phyloP scores from a whole-genome alignment of 1,284 basidiomycete genomes.

The Naganishia liquefaciens region DNA sequence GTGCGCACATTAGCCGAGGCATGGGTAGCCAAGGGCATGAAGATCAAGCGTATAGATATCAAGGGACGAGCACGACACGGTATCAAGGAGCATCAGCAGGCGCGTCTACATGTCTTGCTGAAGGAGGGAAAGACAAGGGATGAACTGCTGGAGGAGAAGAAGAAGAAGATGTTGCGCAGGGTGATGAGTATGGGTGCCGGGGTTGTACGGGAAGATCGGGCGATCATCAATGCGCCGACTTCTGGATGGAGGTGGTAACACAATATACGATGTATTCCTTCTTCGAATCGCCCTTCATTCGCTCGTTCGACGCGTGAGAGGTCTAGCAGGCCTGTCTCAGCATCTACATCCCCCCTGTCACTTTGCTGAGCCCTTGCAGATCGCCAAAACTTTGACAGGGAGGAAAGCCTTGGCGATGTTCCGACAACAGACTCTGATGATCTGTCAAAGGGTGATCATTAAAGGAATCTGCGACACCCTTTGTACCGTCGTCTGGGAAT shows the following conservation, averaged over 20 bases:
- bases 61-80: slow-evolving; percentile 82
- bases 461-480: too few relatives aligned
- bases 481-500: too few relatives aligned
- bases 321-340: too few relatives aligned
- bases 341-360: too few relatives aligned
- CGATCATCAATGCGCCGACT: slow-evolving; percentile 70
- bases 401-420: too few relatives aligned
- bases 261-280: too few relatives aligned
- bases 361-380: too few relatives aligned
- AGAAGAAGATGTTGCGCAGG: slow-evolving; percentile 68
- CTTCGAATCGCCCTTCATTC: too few relatives aligned
- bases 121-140: slow-evolving; percentile 78
- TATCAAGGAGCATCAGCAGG: slow-evolving; percentile 72
- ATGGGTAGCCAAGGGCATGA: slow-evolving; percentile 87
- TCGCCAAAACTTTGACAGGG: too few relatives aligned
- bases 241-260: slow-evolving; percentile 74
- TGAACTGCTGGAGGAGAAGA: slow-evolving; percentile 66
- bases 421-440: too few relatives aligned
- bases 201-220: slow-evolving; percentile 72
- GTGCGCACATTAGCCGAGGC: slow-evolving; percentile 66
- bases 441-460: too few relatives aligned
- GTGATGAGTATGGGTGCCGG: slow-evolving; percentile 70
- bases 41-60: slow-evolving; percentile 72
- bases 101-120: slow-evolving; percentile 75
- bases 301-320: too few relatives aligned